A percentile compares a stretch with the other conserved stretches of the same genome.
These are phyloP conservation scores for Cichorium intybus DNA, from an alignment of 140 eudicot genomes.

Conservation along the genomic window DNA sequence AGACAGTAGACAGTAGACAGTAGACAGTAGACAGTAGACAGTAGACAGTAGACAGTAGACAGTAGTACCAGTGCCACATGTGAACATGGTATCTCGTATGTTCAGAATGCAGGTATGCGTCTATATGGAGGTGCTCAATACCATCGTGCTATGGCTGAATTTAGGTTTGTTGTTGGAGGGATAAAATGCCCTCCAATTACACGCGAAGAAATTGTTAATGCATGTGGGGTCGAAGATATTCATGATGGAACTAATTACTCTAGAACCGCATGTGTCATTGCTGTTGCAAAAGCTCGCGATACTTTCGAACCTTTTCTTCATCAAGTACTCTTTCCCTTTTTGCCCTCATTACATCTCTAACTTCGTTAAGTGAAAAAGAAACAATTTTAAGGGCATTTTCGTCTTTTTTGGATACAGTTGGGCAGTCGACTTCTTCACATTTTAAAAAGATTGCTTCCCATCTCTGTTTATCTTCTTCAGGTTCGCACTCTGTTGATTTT, in stretches of 20 bases:
- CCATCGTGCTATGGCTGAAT: constrained; percentile 99
- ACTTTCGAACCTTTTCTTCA: constrained; percentile 94
- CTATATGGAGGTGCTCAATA: constrained; percentile 99
- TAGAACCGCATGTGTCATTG: constrained; percentile 97
- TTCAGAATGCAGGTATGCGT: constrained; percentile 96
- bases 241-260: constrained; percentile 99
- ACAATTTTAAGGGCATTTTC: too few relatives aligned
- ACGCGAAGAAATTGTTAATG: constrained; percentile 98
- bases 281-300: constrained; percentile 98
- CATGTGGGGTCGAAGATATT: constrained; percentile 99
- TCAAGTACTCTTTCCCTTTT: constrained; percentile 51
- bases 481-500: constrained; percentile 25
- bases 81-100: not conserved
- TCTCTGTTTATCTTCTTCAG: constrained; percentile 93
- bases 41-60: too few relatives aligned
- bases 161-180: constrained; percentile 98
- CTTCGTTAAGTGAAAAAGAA: not conserved
- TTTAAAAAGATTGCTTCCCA: constrained; percentile 91
- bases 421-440: constrained; percentile 91
- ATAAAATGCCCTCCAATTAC: constrained; percentile 94
- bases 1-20: not conserved
- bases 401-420: constrained; percentile 57
- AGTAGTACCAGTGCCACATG: not conserved
- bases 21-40: not conserved
- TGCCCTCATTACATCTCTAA: constrained; percentile 1